Conservation (phyloP, 2,329 filamentous ascomycete species). For the Claviceps citrina region DNA sequence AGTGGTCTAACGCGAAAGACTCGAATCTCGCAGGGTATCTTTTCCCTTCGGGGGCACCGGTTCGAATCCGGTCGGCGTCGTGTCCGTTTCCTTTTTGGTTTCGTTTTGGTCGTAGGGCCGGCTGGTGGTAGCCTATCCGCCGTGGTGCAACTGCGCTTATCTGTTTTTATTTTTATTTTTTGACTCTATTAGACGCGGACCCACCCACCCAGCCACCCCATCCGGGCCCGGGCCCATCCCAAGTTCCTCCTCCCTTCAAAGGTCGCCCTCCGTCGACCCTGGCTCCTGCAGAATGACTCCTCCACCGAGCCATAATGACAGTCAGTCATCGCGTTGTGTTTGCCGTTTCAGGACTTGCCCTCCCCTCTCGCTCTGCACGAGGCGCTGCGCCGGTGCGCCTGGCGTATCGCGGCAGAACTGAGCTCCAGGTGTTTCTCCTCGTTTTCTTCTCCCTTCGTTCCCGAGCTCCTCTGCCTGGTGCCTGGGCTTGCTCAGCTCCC, state of each 20-base stretch:
- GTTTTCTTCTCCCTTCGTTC: neutral
- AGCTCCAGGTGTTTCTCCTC: neutral
- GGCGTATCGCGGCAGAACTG: neutral
- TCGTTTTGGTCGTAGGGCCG: neutral
- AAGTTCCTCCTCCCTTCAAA: too few species aligned
- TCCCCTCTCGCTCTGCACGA: neutral
- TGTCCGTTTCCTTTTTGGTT: constrained; percentile 8
- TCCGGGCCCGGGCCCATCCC: too few species aligned
- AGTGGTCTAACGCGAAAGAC: constrained; percentile 20
- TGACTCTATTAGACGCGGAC: neutral
- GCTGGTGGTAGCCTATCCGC: too few species aligned
- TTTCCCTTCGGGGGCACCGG: constrained; percentile 19
- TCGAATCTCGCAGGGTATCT: constrained; percentile 13
- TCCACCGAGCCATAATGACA: neutral
- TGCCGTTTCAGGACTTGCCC: neutral
- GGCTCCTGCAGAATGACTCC: constrained; percentile 1
- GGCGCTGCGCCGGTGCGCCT: neutral
- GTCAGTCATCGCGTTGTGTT: neutral
- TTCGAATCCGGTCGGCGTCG: constrained; percentile 21
- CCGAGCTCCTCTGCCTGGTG: neutral
- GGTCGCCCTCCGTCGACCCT: too few species aligned
- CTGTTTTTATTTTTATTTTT: neutral
- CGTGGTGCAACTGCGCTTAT: too few species aligned
- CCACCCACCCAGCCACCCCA: too few species aligned
- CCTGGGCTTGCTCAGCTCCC: constrained; percentile 11